Evolutionary conservation across 1,139 yeast species (phyloP).

Genomic region (Magnusiomyces paraingens): DNA sequence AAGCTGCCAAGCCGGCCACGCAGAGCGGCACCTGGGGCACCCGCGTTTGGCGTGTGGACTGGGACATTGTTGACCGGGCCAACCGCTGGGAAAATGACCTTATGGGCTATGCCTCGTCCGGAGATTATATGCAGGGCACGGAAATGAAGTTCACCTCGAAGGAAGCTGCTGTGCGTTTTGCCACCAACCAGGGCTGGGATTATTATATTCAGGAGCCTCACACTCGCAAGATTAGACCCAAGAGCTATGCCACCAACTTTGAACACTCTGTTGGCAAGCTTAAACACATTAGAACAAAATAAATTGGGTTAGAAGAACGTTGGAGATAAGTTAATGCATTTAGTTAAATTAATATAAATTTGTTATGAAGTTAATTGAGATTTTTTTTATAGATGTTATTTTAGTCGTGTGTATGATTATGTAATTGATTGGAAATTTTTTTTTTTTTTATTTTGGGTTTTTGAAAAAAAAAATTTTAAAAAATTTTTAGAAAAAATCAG

Average conservation of each 20-base stretch:
- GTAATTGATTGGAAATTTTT: neutral
- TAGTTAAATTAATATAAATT: neutral
- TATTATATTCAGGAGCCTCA: constrained; percentile 80
- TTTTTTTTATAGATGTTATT: neutral
- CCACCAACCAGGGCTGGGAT: constrained; percentile 80
- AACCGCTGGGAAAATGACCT: constrained; percentile 88
- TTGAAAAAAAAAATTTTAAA: constrained; percentile 1
- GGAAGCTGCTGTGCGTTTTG: constrained; percentile 74
- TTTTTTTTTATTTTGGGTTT: neutral
- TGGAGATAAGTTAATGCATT: neutral
- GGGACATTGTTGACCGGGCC: constrained; percentile 74
- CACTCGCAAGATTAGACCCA: constrained; percentile 62
- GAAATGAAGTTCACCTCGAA: constrained; percentile 65
- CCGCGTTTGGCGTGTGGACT: constrained; percentile 66
- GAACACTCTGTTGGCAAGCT: constrained; percentile 63
- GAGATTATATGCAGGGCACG: constrained; percentile 57
- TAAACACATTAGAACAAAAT: constrained; percentile 80
- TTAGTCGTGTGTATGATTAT: neutral
- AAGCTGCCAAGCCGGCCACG: constrained; percentile 75
- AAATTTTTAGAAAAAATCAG: too few relatives aligned
- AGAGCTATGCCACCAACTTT: constrained; percentile 70
- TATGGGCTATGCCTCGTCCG: constrained; percentile 77
- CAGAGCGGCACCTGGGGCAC: constrained; percentile 54
- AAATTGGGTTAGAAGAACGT: constrained; percentile 17
- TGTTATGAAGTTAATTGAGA: neutral